Evolutionary conservation across 768 basidiomycete species (phyloP).

Genomic region (Boletus sp.): DNA sequence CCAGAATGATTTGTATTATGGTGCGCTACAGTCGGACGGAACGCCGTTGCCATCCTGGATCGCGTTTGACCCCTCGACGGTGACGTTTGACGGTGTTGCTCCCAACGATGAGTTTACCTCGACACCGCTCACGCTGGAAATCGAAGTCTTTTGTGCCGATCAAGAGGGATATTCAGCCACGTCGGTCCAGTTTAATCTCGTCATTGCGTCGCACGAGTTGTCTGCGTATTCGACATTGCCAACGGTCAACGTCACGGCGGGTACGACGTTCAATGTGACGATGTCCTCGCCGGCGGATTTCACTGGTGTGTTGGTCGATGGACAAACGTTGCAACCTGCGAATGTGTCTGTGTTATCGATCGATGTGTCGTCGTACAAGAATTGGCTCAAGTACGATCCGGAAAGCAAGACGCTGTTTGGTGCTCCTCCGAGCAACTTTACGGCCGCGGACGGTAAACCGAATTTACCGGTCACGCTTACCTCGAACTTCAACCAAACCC

Average conservation of each 20-base stretch:
- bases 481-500: constrained; percentile 63
- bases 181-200: constrained; percentile 57
- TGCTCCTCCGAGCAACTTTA: constrained; percentile 47
- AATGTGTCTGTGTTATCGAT: constrained; percentile 58
- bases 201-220: constrained; percentile 68
- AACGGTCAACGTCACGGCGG: constrained; percentile 68
- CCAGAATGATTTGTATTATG: constrained; percentile 53
- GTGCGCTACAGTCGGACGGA: constrained; percentile 62
- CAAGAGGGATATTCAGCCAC: constrained; percentile 66
- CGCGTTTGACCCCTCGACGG: constrained; percentile 56
- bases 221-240: constrained; percentile 48
- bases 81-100: constrained; percentile 78
- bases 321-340: constrained; percentile 48
- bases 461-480: constrained; percentile 59
- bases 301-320: constrained; percentile 61
- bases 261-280: constrained; percentile 48
- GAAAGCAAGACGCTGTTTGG: constrained; percentile 59
- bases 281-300: constrained; percentile 57
- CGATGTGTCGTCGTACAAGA: constrained; percentile 52
- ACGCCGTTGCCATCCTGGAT: constrained; percentile 74
- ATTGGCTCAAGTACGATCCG: constrained; percentile 62
- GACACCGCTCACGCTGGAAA: constrained; percentile 42
- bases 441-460: constrained; percentile 33
- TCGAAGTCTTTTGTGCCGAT: constrained; percentile 70
- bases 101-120: constrained; percentile 45